Evolutionary conservation across 2,329 filamentous ascomycete species (phyloP).

Genomic region (Beauveria caledonica): DNA sequence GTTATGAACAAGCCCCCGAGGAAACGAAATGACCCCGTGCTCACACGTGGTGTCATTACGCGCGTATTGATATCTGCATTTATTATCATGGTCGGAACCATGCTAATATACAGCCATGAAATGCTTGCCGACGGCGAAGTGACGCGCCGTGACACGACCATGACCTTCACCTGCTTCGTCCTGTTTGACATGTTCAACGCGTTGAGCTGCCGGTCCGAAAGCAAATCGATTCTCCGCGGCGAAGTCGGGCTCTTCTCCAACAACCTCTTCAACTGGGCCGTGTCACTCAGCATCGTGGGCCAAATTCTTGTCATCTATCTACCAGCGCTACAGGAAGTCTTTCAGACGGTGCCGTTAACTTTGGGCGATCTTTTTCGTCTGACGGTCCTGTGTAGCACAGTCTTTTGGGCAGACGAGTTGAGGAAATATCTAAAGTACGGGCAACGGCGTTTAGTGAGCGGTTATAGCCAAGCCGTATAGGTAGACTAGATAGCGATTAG

Average conservation of each 20-base stretch:
- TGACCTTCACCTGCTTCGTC: constrained; percentile 99
- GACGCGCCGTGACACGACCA: constrained; percentile 90
- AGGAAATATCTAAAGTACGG: constrained; percentile 70
- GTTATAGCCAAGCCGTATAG: constrained; percentile 60
- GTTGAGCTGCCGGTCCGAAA: constrained; percentile 82
- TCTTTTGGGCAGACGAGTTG: constrained; percentile 91
- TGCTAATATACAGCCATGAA: constrained; percentile 84
- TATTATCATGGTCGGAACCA: constrained; percentile 88
- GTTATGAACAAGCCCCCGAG: constrained; percentile 88
- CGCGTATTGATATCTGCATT: constrained; percentile 80
- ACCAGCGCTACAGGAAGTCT: constrained; percentile 85
- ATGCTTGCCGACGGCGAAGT: constrained; percentile 79
- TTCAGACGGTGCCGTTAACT: constrained; percentile 84
- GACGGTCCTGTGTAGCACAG: constrained; percentile 69
- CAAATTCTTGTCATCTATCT: constrained; percentile 92
- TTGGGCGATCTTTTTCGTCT: constrained; percentile 67
- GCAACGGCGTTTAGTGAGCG: constrained; percentile 45
- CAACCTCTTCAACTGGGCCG: constrained; percentile 93
- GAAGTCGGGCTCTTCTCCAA: constrained; percentile 81
- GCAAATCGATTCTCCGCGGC: constrained; percentile 79
- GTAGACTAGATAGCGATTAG: constrained; percentile 10
- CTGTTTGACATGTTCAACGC: constrained; percentile 99
- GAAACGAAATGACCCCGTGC: constrained; percentile 76
- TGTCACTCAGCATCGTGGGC: constrained; percentile 73
- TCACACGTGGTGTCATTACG: constrained; percentile 74